Evolutionary conservation across 2,329 filamentous ascomycete species (phyloP), one percentile per base, ranked within the genome.

Genomic region (Venturia nashicola): DNA sequence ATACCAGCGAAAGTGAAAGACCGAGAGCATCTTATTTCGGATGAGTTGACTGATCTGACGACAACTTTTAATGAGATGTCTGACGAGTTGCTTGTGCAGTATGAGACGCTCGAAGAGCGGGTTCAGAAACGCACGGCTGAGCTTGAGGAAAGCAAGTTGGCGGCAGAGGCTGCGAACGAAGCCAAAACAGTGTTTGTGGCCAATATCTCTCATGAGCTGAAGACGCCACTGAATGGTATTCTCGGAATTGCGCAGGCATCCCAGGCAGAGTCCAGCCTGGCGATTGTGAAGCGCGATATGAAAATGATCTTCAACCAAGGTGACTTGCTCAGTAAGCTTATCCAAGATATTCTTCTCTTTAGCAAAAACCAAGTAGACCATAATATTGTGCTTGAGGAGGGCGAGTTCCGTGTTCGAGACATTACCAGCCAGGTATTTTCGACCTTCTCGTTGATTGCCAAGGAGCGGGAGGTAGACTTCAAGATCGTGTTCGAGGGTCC

Each of bases 171-270:
- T n/a, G 92, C 92, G 3, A 97, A 96, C 70, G 90, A 96, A 76
- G 95, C 90, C 80, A 99, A 99, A 77, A 97, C 94, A 0, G 80
- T 97, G 9, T 97, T 97, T 77, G 95, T 99, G 67, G 94, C 94
- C 20, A 97, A 97, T 70, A 96, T 97, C 61, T 86, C 83, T 1
- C 86, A 88, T 68, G 86, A 97, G 74, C 80, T 99, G 43, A 95
- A 96, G 72, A 99, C 94, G 1, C 94, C 94, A 0, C 81, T 97
- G 65, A 97, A 97, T 71, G 94, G 93, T 14, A 97, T 97, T 60
- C 80, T 99, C 70, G 94, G 94, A 65, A 94, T 59, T 11, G 63
- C 63, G 11, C 63, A 65, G 39, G 62, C 59, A 42, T 40, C 63
- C 23, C 63, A 65, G 40, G 63, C 44, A 18, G 63, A 65, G 32